phyloP scores from a whole-genome alignment of 108 stramenopile genomes.

The Stephanodiscus minutulus region DNA sequence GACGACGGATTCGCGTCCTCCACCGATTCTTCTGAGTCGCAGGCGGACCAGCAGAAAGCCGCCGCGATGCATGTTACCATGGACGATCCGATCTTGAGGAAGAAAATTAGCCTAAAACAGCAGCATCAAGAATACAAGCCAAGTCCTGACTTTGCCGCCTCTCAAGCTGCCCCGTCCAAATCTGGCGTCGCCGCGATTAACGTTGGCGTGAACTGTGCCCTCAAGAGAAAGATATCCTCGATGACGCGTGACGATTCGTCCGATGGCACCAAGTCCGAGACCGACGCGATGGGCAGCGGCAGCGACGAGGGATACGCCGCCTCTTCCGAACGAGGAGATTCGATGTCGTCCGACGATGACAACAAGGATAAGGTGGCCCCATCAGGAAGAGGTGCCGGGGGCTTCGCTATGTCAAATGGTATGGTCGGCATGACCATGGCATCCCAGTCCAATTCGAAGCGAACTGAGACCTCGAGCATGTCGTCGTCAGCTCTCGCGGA shows the following conservation, averaged over 20 bases:
- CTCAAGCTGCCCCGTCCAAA: neutral
- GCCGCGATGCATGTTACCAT: constrained; percentile 37
- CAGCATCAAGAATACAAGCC: neutral
- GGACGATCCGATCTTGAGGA: constrained; percentile 38
- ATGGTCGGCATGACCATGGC: constrained; percentile 18
- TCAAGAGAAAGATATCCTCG: constrained; percentile 25
- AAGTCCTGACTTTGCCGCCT: neutral
- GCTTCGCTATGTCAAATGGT: constrained; percentile 8
- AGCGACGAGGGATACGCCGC: constrained; percentile 51
- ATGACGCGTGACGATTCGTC: constrained; percentile 35
- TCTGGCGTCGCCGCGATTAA: neutral
- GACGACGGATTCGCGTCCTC: neutral
- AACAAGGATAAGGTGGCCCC: constrained; percentile 36
- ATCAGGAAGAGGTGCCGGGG: constrained; percentile 7
- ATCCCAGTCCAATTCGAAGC: constrained; percentile 31
- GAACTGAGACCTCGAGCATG: constrained; percentile 47
- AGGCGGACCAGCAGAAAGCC: neutral
- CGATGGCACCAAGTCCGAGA: constrained; percentile 35
- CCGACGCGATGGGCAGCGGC: no score
- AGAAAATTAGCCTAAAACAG: constrained; percentile 34
- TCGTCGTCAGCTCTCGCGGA: constrained; percentile 51
- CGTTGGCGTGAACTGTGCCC: constrained; percentile 7
- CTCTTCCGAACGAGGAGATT: constrained; percentile 46
- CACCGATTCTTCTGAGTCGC: constrained; percentile 5
- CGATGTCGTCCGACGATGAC: constrained; percentile 42